Conservation (phyloP, 2,329 filamentous ascomycete genomes). For the Fusarium pseudocircinatum region DNA sequence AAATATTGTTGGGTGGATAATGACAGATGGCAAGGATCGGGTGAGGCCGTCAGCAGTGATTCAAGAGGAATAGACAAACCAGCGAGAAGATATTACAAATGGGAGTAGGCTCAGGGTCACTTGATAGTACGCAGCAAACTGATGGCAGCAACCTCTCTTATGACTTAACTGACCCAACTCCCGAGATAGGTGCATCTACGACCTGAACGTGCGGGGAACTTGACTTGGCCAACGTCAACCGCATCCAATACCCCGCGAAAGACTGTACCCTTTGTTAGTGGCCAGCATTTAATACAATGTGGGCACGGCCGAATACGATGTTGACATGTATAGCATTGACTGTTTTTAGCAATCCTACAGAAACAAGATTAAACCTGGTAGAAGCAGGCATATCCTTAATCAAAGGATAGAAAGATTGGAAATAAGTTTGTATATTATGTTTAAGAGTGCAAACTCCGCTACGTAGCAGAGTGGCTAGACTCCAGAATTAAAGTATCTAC, state of each 20-base stretch:
- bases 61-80: too few relatives aligned
- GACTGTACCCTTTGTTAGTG: not conserved
- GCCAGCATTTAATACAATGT: not conserved
- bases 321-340: not conserved
- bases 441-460: not conserved
- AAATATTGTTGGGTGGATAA: not conserved
- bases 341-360: fast-evolving
- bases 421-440: not conserved
- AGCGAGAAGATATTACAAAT: too few relatives aligned
- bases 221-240: not conserved
- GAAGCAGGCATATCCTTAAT: fast-evolving
- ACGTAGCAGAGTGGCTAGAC: not conserved
- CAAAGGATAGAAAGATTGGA: not conserved
- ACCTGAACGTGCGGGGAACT: not conserved
- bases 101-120: too few relatives aligned
- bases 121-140: too few relatives aligned
- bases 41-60: too few relatives aligned
- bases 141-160: too few relatives aligned
- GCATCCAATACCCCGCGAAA: not conserved
- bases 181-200: too few relatives aligned
- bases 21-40: not conserved
- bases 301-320: not conserved
- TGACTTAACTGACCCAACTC: too few relatives aligned
- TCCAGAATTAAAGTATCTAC: conserved; percentile 14
- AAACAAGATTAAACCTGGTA: not conserved